Base-by-base conservation (phyloP, 495 filamentous ascomycete genomes). In the Trichocladium uniseriatum region DNA sequence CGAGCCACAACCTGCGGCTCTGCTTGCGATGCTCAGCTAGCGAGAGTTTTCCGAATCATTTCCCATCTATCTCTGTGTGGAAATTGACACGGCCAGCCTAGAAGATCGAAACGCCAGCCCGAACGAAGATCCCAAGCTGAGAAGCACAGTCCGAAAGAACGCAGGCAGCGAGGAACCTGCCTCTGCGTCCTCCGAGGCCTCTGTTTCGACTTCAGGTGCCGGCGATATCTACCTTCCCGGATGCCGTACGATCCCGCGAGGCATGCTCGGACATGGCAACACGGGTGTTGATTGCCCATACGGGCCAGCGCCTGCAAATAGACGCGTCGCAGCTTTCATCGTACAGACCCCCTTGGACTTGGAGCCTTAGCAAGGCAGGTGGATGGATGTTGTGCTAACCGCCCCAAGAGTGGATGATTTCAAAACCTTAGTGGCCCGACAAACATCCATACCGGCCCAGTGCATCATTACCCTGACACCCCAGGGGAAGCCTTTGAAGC, bases 281-380 rank as follows among this genome's bases (percentile, higher is more conserved):
- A 79, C 78, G 87, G 66, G 80, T 95, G 66, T 85, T 84, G 67
- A 79, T 92, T 51, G 89, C 87, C 73, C 89, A 92, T 73, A 84
- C 84, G 58, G 89, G 89, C 73, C 81, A 88, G 73, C 82, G 83
- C 70, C 75, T 89, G 62, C 73, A 77, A 57, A 73, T 84, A 53
- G 86, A 94, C 67, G 76, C 78, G 20, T 74, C 77, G 42, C 76
- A 78, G 40, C 80, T 87, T 63, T 65, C 78, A 49, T 82, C 80
- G 84, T 89, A 73, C 62, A 81, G 74, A 46, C 44, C 36, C 35
- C 43, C 46, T 29, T 42, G 9, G n/a, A 6, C 5, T 3, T 27
- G 4, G 4, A 27, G 4, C 29, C 37, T 27, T 7, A 9, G 10
- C 38, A 7, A 36, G 14, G 22, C 6, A 9, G 34, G 24, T 10